Base-by-base conservation (phyloP, 2,329 filamentous ascomycete genomes). In the Botrytis byssoidea region DNA sequence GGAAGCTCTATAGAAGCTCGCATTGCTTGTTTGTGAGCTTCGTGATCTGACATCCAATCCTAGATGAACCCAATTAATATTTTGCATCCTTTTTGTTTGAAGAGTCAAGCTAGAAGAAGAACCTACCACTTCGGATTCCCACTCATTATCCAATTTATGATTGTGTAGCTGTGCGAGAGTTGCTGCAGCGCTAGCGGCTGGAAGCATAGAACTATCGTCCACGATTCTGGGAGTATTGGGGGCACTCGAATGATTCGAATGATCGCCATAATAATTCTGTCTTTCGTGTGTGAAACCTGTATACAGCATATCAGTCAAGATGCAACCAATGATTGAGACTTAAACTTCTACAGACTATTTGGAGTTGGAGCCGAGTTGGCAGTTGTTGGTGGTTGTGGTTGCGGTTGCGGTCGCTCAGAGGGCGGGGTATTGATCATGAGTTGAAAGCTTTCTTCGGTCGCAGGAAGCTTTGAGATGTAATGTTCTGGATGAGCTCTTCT, bases 381-480 rank as follows among this genome's bases (percentile, higher is more conserved):
- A 5, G 65, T 22, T 35, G 63, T 32, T 55, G 51, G 63, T 25
- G 29, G n/a, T 25, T n/a, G 64, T 9, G 40, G 12, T 42, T 42
- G 40, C 4, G 76, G 78, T 74, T 77, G 77, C 46, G 78, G 79
- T 78, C 77, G 77, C 70, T 81, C 79, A 88, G 88, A 80, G 88
- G 89, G 95, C 76, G 94, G 92, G 72, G 72, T 73, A 71, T 42
- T 66, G 67, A 73, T 71, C 72, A 73, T 73, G 35, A 73, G 67
- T 63, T 73, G 67, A 84, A 99, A 98, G 90, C 94, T 98, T 85
- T 98, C 95, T 84, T 98, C 95, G 79, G 95, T 99, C 67, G 96
- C 96, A 78, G 96, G 95, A 79, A 98, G 92, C 88, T 98, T 98
- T 68, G 96, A 91, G 79, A 99, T 97, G 85, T 98, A 98, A 83